These are phyloP conservation scores for Tuber indicum DNA, from an alignment of 495 filamentous ascomycete species.

Conservation along the genomic window DNA sequence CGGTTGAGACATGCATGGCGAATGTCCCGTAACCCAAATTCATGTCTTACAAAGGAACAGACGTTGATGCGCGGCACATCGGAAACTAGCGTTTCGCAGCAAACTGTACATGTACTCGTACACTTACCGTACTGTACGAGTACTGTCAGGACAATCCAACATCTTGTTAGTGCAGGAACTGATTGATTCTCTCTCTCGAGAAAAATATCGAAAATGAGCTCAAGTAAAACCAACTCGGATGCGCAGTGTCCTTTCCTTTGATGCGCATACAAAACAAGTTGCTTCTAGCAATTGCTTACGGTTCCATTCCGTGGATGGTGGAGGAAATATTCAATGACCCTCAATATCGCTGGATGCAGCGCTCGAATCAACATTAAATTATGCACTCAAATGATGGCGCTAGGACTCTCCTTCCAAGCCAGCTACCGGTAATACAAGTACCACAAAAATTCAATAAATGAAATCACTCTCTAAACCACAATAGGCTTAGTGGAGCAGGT, in stretches of 20 bases:
- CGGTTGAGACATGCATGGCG: neutral
- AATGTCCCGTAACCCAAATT: neutral
- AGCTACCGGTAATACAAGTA: neutral
- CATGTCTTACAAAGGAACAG: neutral
- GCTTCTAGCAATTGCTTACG: neutral
- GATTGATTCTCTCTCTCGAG: neutral
- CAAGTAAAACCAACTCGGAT: neutral
- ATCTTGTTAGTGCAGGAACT: neutral
- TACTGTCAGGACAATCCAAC: neutral
- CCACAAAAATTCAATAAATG: too few relatives aligned
- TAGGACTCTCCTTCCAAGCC: neutral
- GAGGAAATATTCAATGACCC: neutral
- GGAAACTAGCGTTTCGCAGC: neutral
- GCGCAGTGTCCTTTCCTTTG: neutral
- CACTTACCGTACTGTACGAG: too few relatives aligned
- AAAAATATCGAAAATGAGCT: neutral
- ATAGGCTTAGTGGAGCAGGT: too few relatives aligned
- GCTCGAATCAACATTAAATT: neutral
- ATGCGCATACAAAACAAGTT: neutral
- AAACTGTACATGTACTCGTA: neutral
- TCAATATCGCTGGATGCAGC: neutral
- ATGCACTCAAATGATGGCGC: neutral
- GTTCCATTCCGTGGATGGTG: neutral
- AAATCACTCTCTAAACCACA: too few relatives aligned
- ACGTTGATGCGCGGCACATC: neutral